Base-by-base conservation (phyloP, 371 early-diverging fungal species). In the Nematocida sp. region DNA sequence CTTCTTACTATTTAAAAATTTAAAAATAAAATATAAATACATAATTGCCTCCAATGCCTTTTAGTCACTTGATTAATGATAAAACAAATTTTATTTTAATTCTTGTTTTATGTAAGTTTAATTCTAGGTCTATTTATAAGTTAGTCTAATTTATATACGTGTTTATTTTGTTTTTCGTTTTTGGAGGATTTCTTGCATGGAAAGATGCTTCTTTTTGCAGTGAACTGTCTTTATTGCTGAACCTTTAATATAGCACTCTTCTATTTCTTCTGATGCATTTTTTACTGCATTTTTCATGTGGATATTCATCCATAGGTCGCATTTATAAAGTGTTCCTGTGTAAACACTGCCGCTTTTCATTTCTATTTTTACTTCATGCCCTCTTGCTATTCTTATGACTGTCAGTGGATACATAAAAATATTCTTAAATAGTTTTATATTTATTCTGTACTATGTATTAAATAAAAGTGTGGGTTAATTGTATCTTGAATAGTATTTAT, bases 321-420 rank as follows among this genome's bases (percentile, higher is more conserved):
- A 94, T 85, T 90, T 92, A 72, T 93, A 92, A 85, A 97, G 91
- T 88, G 93, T 94, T 4, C 97, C 97, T 85, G 94, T 96, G 88
- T 92, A 95, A 25, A 95, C 94, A 85, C 94, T 94, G 83, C 96
- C 95, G 86, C 92, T 94, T 86, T 96, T 96, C 82, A 96, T 87
- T 87, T 96, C 97, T n/a, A 96, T 95, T 72, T 93, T 89, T 90
- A 88, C 72, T 57, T 47, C 71, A 90, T 89, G 40, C 86, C 90
- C 33, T 86, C 89, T 45, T 67, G 90, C 57, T 88, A 89, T 25
- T 78, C 90, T 25, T 88, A 87, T 15, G 64, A 83, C n/a, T 90
- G 89, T 88, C 39, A 86, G 75, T 25, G 88, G 88, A 83, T 88
- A 88, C 88, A 88, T 88, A 42, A 64, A 78, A 78, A 78, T 70